Evolutionary conservation across 2,329 filamentous ascomycete species (phyloP).

Genomic region (Fusarium nodosum): DNA sequence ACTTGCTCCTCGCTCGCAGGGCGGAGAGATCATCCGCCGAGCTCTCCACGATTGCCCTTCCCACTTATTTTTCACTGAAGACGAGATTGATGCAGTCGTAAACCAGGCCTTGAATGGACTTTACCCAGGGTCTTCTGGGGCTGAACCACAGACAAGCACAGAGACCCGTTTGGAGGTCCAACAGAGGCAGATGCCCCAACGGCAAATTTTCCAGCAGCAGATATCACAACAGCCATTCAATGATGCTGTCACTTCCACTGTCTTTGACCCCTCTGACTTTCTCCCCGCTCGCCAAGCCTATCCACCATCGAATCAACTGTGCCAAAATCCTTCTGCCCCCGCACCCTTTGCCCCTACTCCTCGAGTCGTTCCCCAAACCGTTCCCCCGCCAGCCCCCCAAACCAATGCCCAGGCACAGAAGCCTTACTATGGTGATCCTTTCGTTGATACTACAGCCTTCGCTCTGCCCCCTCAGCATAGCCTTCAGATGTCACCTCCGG

Average conservation of each 20-base stretch:
- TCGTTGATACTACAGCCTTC: background rate
- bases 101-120: slow-evolving; percentile 4
- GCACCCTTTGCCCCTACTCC: background rate
- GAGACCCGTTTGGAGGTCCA: slow-evolving; percentile 2
- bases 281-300: background rate
- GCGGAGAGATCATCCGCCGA: background rate
- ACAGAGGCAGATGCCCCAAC: background rate
- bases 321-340: slow-evolving; percentile 2
- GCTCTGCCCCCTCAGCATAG: slow-evolving; percentile 1
- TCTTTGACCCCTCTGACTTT: background rate
- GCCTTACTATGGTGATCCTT: slow-evolving; percentile 4
- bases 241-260: slow-evolving; percentile 1
- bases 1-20: slow-evolving; percentile 3
- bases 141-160: slow-evolving; percentile 6
- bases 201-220: no score
- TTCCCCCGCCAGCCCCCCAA: background rate
- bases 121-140: slow-evolving; percentile 7
- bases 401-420: background rate
- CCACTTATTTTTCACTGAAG: background rate
- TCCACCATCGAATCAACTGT: background rate
- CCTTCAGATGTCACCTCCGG: background rate
- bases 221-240: background rate
- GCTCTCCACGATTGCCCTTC: background rate
- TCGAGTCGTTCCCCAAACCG: slow-evolving; percentile 1
- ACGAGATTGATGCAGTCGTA: background rate